Evolutionary conservation across 2,329 filamentous ascomycete species (phyloP), one percentile per base, ranked within the genome.

Genomic region (Monilinia fructigena): DNA sequence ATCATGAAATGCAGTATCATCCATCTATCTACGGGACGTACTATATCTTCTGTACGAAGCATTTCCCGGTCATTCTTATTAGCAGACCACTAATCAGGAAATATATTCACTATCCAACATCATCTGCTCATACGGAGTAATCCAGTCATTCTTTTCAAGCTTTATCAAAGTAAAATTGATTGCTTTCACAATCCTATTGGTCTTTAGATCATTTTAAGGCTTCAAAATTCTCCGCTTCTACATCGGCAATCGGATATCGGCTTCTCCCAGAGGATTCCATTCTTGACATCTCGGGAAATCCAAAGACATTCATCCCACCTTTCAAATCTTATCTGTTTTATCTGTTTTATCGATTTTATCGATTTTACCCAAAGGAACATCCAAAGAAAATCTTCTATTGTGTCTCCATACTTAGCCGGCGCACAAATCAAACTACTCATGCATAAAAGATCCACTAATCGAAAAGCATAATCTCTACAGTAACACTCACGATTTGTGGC

Each of bases 381-480:
- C 35, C 35, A 45, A 59, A 38, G 31, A 50, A 45, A 50, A 45
- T 50, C 47, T 59, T 58, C 42, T 35, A 50, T 26, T 16, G 3
- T 23, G 42, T 38, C 62, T 59, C 62, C 53, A 65, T 65, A 58
- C 62, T 59, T 59, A 48, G 18, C 53, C 53, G 53, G 62, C 42
- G 35, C 31, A 35, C 62, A 65, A 59, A 35, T 65, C n/a, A 40
- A 23, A 50, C 45, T 50, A 60, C 45, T 50, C 11, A 55, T 20
- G 62, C 62, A 65, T 50, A 58, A 28, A 50, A 52, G 45, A 59
- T 64, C 53, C 53, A 64, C 28, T 47, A 53, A 64, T 58, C 62
- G 42, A 47, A 56, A 56, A 47, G 47, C 11, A 50, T 50, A 50
- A 42, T 47, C 56, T 45, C 23, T 38, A 26, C 28, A 28, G 28